These are phyloP conservation scores for Ceratocystis smalleyi DNA, from an alignment of 2,329 filamentous ascomycete species.

Conservation along the genomic window DNA sequence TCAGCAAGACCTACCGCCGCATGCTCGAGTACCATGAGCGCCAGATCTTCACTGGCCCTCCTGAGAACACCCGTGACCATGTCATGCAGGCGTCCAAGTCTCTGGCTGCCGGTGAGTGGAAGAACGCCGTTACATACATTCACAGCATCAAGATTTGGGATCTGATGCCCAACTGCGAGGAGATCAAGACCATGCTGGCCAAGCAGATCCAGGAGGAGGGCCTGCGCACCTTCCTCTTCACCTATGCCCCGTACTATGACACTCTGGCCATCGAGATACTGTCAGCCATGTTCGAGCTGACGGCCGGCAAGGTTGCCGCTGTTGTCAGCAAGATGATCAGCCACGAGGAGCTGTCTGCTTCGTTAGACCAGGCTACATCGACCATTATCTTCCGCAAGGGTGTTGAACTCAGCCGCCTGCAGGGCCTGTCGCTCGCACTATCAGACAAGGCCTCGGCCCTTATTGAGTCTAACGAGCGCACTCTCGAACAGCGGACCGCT, in stretches of 20 bases:
- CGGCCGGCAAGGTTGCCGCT: conserved; percentile 78
- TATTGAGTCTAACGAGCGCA: conserved; percentile 95
- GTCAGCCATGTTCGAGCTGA: conserved; percentile 87
- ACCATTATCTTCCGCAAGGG: conserved; percentile 99
- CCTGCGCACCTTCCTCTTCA: conserved; percentile 95
- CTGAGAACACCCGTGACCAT: conserved; percentile 96
- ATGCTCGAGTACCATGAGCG: conserved; percentile 99
- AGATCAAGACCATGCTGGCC: conserved; percentile 93
- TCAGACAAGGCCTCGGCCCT: conserved; percentile 92
- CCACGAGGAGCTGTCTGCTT: conserved; percentile 91
- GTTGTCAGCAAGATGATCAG: conserved; percentile 99
- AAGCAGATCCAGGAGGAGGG: conserved; percentile 98
- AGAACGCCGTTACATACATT: conserved; percentile 85
- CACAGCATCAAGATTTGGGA: conserved; percentile 99
- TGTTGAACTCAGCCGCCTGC: conserved; percentile 87
- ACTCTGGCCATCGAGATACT: conserved; percentile 77
- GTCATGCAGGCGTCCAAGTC: conserved; percentile 99
- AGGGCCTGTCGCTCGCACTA: conserved; percentile 84
- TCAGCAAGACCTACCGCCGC: conserved; percentile 97
- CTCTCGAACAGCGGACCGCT: conserved; percentile 90
- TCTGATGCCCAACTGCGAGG: conserved; percentile 77
- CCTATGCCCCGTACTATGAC: conserved; percentile 98
- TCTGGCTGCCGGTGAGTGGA: conserved; percentile 93
- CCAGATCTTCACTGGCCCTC: conserved; percentile 95
- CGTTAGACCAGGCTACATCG: conserved; percentile 91